A percentile compares a stretch with the other conserved stretches of the same genome.
Evolutionary conservation across 108 stramenopile species (phyloP).

Genomic region (Skeletonema menzelii): DNA sequence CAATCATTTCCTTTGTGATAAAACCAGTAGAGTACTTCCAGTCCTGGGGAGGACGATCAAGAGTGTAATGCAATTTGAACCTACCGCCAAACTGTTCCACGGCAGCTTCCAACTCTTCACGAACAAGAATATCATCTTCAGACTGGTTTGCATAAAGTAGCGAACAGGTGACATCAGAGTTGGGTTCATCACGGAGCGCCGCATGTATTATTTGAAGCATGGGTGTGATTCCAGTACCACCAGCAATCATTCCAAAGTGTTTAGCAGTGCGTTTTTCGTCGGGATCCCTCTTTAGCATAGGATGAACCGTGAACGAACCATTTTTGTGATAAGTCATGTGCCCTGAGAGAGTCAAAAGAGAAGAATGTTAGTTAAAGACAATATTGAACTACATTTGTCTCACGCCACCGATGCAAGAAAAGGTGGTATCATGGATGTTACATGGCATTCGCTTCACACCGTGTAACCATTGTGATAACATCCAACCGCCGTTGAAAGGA

Average conservation of each 20-base stretch:
- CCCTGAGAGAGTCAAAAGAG: slow-evolving; percentile 21
- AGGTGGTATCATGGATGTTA: slow-evolving; percentile 26
- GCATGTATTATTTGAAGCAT: slow-evolving; percentile 93
- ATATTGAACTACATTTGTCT: neutral
- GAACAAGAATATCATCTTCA: slow-evolving; percentile 95
- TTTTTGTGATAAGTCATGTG: slow-evolving; percentile 74
- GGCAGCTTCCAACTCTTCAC: slow-evolving; percentile 85
- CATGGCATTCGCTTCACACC: slow-evolving; percentile 6
- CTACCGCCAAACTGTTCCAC: slow-evolving; percentile 64
- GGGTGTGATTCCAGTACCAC: slow-evolving; percentile 99
- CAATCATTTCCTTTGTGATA: slow-evolving; percentile 93
- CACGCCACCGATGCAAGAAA: slow-evolving; percentile 7
- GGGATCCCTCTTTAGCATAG: slow-evolving; percentile 70
- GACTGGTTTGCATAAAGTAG: slow-evolving; percentile 88
- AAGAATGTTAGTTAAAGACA: neutral
- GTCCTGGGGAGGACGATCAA: slow-evolving; percentile 73
- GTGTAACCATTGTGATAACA: slow-evolving; percentile 15
- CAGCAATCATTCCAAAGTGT: slow-evolving; percentile 95
- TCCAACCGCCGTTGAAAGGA: neutral
- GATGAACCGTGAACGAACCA: slow-evolving; percentile 70
- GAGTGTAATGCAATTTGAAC: slow-evolving; percentile 90
- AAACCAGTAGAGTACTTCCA: slow-evolving; percentile 91
- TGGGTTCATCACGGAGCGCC: slow-evolving; percentile 67
- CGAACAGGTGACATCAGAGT: slow-evolving; percentile 61
- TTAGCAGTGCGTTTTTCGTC: slow-evolving; percentile 54